Conservation (phyloP, 495 filamentous ascomycete genomes). For the Massariosphaeria phaeospora region DNA sequence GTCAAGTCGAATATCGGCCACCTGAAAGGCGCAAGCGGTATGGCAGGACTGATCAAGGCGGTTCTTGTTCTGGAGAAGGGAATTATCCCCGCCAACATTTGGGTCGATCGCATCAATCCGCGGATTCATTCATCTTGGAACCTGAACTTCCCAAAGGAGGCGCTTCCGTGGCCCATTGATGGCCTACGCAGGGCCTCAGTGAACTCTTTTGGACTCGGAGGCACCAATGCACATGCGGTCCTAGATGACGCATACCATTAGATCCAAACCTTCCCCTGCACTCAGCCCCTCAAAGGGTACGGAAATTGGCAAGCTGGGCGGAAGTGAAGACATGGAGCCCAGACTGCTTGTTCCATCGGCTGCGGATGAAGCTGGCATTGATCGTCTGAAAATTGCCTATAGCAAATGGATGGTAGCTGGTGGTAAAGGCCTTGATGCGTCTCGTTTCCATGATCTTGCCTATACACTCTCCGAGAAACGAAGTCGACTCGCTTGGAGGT, state of each 20-base stretch:
- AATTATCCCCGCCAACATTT: slow-evolving; percentile 38
- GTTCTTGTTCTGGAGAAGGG: slow-evolving; percentile 42
- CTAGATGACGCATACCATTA: slow-evolving; percentile 1
- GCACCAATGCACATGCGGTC: slow-evolving; percentile 20
- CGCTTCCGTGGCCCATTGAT: slow-evolving; percentile 30
- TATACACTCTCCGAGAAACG: too few species aligned
- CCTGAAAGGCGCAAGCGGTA: slow-evolving; percentile 33
- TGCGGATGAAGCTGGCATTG: too few species aligned
- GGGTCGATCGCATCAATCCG: slow-evolving; percentile 37
- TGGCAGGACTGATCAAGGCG: slow-evolving; percentile 43
- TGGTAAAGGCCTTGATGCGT: too few species aligned
- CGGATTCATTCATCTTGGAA: slow-evolving; percentile 25
- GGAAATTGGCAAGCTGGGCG: too few species aligned
- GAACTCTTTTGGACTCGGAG: slow-evolving; percentile 24
- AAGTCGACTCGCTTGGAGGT: too few species aligned
- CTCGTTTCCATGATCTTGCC: too few species aligned
- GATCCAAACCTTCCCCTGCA: too few species aligned
- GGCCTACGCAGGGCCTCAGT: slow-evolving; percentile 7
- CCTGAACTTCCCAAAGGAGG: background rate
- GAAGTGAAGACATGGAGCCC: too few species aligned
- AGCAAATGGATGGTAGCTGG: too few species aligned
- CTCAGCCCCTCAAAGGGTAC: too few species aligned
- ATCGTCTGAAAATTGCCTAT: too few species aligned
- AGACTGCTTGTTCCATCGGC: too few species aligned
- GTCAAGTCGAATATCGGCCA: slow-evolving; percentile 39